Conservation (phyloP, 2,329 filamentous ascomycete genomes). For the Basipetospora chlamydospora region DNA sequence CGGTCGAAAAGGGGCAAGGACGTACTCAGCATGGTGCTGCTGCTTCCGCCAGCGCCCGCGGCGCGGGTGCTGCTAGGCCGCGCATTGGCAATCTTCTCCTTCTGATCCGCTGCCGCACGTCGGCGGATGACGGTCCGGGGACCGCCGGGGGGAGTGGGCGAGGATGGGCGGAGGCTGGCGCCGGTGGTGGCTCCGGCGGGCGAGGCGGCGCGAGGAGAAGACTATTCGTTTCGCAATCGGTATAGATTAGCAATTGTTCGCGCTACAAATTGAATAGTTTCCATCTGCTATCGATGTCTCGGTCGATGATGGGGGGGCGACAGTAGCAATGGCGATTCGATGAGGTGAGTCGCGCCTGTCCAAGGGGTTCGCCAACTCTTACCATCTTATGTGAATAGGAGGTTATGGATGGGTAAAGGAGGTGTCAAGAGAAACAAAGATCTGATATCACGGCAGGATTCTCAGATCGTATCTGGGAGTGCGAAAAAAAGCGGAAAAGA, state of each 20-base stretch:
- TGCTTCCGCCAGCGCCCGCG: constrained; percentile 88
- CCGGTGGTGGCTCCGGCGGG: constrained; percentile 49
- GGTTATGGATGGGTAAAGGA: no score
- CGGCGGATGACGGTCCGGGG: constrained; percentile 91
- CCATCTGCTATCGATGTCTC: neutral
- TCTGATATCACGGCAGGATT: constrained; percentile 3
- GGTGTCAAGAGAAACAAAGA: constrained; percentile 2
- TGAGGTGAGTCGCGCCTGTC: no score
- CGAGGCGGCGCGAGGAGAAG: constrained; percentile 46
- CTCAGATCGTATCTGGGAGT: constrained; percentile 2
- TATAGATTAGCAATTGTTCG: no score
- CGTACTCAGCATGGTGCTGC: constrained; percentile 95
- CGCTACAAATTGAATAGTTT: no score
- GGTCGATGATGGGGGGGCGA: no score
- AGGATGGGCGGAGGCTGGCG: constrained; percentile 63
- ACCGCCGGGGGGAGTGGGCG: constrained; percentile 80
- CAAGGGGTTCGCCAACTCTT: neutral
- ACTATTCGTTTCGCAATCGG: no score
- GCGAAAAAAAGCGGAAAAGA: no score
- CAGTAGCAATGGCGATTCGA: no score
- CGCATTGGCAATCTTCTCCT: constrained; percentile 91
- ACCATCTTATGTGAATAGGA: no score
- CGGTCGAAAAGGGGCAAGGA: constrained; percentile 12
- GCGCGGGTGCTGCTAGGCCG: constrained; percentile 84
- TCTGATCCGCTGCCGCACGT: constrained; percentile 90